Conservation (phyloP, 805 yeast genomes). For the Saccharomyces kudriavzevii region DNA sequence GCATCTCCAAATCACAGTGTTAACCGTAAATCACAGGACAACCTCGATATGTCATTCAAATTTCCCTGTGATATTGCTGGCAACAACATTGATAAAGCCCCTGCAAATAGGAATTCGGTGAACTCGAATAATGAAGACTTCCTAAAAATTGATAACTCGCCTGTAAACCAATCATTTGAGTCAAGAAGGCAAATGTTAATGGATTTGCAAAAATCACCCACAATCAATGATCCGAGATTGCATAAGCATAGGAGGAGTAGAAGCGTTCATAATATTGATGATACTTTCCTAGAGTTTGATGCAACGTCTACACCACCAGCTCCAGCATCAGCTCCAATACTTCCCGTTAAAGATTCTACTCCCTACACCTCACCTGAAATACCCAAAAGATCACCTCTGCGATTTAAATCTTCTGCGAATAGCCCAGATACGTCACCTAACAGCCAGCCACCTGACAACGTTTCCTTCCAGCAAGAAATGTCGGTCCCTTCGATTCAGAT, state of each 20-base stretch:
- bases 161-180: slow-evolving; percentile 11
- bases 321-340: not conserved
- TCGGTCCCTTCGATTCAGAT: not conserved
- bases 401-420: slow-evolving; percentile 8
- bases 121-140: slow-evolving; percentile 11
- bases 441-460: not conserved
- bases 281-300: slow-evolving; percentile 8
- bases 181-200: slow-evolving; percentile 17
- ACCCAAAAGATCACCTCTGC: slow-evolving; percentile 18
- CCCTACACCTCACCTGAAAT: slow-evolving; percentile 1
- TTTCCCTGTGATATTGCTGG: slow-evolving; percentile 13
- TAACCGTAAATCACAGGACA: not conserved
- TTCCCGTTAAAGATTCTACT: not conserved
- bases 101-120: not conserved
- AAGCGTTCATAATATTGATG: slow-evolving; percentile 21
- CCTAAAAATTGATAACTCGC: slow-evolving; percentile 9
- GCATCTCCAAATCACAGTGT: not conserved
- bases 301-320: slow-evolving; percentile 16
- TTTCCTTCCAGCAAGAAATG: not conserved
- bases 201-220: slow-evolving; percentile 6
- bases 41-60: slow-evolving; percentile 15
- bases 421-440: not conserved
- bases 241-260: slow-evolving; percentile 28
- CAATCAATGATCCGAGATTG: not conserved
- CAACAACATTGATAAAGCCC: not conserved